Evolutionary conservation across 2,329 filamentous ascomycete genomes (phyloP), one percentile per base, ranked within the genome.

Genomic region (Sporothrix globosa): DNA sequence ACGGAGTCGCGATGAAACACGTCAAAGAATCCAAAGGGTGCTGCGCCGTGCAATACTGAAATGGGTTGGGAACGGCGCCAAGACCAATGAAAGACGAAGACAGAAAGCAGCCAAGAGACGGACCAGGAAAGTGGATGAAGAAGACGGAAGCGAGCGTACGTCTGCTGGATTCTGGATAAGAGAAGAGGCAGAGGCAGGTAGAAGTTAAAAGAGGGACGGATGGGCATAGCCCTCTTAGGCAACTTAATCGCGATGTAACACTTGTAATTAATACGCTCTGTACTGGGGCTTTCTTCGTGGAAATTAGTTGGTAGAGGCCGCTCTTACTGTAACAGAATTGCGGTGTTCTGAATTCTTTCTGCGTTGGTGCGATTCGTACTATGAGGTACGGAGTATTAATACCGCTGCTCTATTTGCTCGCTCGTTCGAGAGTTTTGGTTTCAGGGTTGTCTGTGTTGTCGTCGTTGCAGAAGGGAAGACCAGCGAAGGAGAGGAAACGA

Each of bases 181-280:
- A 44, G 11, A 39, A 39, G 34, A 60, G 56, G 34, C 56, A 44
- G 54, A 39, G 27, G 30, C 54, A 21, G n/a, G 46, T 5, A 50
- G 39, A 58, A 21, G 24, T 41, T n/a, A n/a, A 54, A 24, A 65
- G 52, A 60, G 54, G 30, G 19, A 70, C 34, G 21, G 41, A n/a
- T 63, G 41, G 21, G 41, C 60, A 63, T 41, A 63, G 60, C 60
- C 60, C 48, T 63, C 60, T 11, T 46, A 41, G 41, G 60, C 41
- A 60, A 60, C 56, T 30, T 48, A n/a, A 48, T 30, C 41, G 60
- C 60, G 41, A 48, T 63, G 60, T 41, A 63, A 63, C 60, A 41
- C 60, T 34, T 61, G 34, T 44, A 34, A 41, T 34, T 21, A 19
- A 19, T 34, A 21, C 9, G 56, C 24, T 60, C 56, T 41, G 30